Evolutionary conservation across 2,329 filamentous ascomycete genomes (phyloP).

Genomic region (Boeremia exigua): DNA sequence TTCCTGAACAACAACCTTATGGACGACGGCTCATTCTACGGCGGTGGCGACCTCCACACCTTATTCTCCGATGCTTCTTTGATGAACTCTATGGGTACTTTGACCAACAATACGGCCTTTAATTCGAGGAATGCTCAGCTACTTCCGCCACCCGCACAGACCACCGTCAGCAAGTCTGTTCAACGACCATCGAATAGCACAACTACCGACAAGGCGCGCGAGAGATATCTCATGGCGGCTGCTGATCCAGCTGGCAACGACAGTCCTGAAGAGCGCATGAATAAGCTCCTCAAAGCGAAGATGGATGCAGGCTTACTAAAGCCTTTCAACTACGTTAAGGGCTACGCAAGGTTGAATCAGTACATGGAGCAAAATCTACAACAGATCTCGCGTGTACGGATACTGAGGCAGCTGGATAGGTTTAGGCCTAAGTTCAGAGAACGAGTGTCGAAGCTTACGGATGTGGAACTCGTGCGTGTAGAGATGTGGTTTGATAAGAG

Average conservation of each 20-base stretch:
- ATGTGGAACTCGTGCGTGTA: constrained; percentile 91
- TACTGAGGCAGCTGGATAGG: constrained; percentile 86
- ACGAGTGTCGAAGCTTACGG: constrained; percentile 88
- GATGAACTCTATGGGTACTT: constrained; percentile 51
- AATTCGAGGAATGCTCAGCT: constrained; percentile 51
- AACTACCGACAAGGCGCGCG: constrained; percentile 74
- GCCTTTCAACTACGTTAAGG: constrained; percentile 98
- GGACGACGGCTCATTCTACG: constrained; percentile 65
- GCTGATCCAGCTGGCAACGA: constrained; percentile 88
- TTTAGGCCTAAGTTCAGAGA: constrained; percentile 96
- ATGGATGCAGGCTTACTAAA: constrained; percentile 93
- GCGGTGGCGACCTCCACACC: constrained; percentile 54
- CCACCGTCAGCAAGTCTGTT: constrained; percentile 61
- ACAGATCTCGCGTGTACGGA: constrained; percentile 83
- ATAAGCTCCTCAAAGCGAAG: constrained; percentile 90
- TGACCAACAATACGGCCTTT: constrained; percentile 41
- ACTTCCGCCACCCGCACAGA: constrained; percentile 50
- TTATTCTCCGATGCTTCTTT: constrained; percentile 67
- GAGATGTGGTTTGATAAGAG: constrained; percentile 99
- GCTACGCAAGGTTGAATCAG: constrained; percentile 84
- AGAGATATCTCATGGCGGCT: constrained; percentile 93
- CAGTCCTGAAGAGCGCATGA: constrained; percentile 92
- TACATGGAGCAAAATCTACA: constrained; percentile 93
- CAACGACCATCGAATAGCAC: constrained; percentile 67
- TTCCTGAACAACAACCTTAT: constrained; percentile 91